These are phyloP conservation scores for Penicillium sp. DNA, from an alignment of 2,329 filamentous ascomycete species.

Conservation along the genomic window DNA sequence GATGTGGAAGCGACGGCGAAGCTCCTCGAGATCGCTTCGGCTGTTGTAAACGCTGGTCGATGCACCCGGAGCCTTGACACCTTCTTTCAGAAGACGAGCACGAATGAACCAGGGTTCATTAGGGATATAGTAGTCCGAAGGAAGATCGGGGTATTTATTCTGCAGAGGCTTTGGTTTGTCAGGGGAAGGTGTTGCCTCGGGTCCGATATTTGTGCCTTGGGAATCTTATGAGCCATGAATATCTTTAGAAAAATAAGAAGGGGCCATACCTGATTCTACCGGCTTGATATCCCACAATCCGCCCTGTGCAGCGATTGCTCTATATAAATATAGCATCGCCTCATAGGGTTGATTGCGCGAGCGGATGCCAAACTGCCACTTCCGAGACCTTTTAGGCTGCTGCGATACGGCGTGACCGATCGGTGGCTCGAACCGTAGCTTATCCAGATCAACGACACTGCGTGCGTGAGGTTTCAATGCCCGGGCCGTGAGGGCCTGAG, in stretches of 20 bases:
- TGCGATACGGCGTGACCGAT: slow-evolving; percentile 44
- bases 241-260: background rate
- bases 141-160: slow-evolving; percentile 42
- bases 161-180: slow-evolving; percentile 40
- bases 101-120: slow-evolving; percentile 93
- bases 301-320: slow-evolving; percentile 78
- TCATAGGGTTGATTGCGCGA: slow-evolving; percentile 92
- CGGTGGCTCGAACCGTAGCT: slow-evolving; percentile 53
- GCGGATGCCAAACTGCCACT: slow-evolving; percentile 97
- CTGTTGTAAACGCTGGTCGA: slow-evolving; percentile 38
- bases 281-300: slow-evolving; percentile 72
- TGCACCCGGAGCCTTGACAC: slow-evolving; percentile 55
- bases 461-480: slow-evolving; percentile 81
- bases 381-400: slow-evolving; percentile 62
- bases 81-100: slow-evolving; percentile 79
- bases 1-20: slow-evolving; percentile 37
- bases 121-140: slow-evolving; percentile 70
- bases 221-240: slow-evolving; percentile 5
- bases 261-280: slow-evolving; percentile 34
- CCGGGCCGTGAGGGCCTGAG: slow-evolving; percentile 74
- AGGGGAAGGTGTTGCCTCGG: slow-evolving; percentile 28
- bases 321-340: slow-evolving; percentile 91
- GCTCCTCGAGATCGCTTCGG: slow-evolving; percentile 40
- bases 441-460: slow-evolving; percentile 62
- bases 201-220: slow-evolving; percentile 35